phyloP scores from a whole-genome alignment of 495 filamentous ascomycete species.

The Penicillium manginii region DNA sequence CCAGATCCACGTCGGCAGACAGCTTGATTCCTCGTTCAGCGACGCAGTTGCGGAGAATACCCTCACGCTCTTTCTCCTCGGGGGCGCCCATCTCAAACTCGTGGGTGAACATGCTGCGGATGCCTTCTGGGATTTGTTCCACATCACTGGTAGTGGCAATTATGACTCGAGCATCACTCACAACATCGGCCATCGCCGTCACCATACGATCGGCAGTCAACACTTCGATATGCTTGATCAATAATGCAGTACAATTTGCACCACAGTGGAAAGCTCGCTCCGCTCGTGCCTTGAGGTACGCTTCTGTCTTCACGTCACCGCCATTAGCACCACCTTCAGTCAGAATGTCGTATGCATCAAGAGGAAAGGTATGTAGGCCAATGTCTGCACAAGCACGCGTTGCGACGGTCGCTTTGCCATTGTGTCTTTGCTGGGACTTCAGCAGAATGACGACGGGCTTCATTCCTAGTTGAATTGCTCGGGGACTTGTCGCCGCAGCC shows the following conservation, averaged over 20 bases:
- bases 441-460: constrained; percentile 87
- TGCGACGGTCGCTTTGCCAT: constrained; percentile 83
- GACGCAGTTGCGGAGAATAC: constrained; percentile 76
- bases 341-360: constrained; percentile 92
- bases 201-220: constrained; percentile 89
- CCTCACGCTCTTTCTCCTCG: constrained; percentile 90
- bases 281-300: constrained; percentile 80
- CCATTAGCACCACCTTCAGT: constrained; percentile 85
- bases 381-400: constrained; percentile 81
- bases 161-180: constrained; percentile 73
- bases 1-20: constrained; percentile 78
- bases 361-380: constrained; percentile 84
- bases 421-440: constrained; percentile 85
- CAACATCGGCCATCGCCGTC: constrained; percentile 76
- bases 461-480: constrained; percentile 82
- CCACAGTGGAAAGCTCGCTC: constrained; percentile 91
- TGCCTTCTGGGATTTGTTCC: constrained; percentile 87
- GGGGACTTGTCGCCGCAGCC: constrained; percentile 82
- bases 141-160: constrained; percentile 94
- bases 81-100: constrained; percentile 93
- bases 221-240: constrained; percentile 87
- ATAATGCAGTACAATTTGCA: constrained; percentile 75
- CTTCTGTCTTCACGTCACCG: constrained; percentile 91
- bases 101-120: constrained; percentile 90
- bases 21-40: constrained; percentile 72